Base-by-base conservation (phyloP, 2,329 filamentous ascomycete species). In the Penicillium freii region DNA sequence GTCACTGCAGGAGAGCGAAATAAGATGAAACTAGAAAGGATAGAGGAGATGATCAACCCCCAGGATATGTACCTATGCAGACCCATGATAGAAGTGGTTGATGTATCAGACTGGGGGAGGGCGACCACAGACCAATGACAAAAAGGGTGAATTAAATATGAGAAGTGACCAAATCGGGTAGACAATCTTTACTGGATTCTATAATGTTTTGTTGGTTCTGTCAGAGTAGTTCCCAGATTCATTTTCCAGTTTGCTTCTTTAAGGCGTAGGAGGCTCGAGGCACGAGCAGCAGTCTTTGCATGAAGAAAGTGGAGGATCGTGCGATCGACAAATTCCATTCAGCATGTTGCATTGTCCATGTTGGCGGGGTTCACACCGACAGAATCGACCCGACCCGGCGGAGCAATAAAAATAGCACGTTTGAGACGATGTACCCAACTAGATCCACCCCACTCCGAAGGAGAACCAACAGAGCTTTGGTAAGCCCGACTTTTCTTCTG, bases 1-100 rank as follows among this genome's bases (percentile, higher is more conserved):
- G 63, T 65, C 38, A 58, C 63, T 71, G 70, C 70, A 72, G 64
- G 57, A 68, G 65, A 69, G 65, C 60, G 62, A 66, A 72, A 69
- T 66, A 69, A 71, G 66, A 69, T 69, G 68, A 64, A 69, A 68
- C 71, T 70, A 71, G 61, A 65, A 63, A 66, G 62, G 70, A 69
- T 69, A 65, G 66, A 64, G 63, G 62, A 62, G 65, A 68, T 64
- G 71, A 73, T 72, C 69, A 63, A 61, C 62, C 59, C 61, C 66
- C 61, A 61, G 66, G 58, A 59, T 64, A 47, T 52, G 42, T 52
- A 69, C 62, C 66, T 66, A 67, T 73, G 69, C 71, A 72, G 71
- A 70, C 66, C 65, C 69, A 70, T 71, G 69, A 71, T 63, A 61
- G 57, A 51, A 60, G 55, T 57, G 46, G 58, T 66, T 60, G 65